Conservation (phyloP, 169 alveolate genomes). For the Plasmodium ovale region DNA sequence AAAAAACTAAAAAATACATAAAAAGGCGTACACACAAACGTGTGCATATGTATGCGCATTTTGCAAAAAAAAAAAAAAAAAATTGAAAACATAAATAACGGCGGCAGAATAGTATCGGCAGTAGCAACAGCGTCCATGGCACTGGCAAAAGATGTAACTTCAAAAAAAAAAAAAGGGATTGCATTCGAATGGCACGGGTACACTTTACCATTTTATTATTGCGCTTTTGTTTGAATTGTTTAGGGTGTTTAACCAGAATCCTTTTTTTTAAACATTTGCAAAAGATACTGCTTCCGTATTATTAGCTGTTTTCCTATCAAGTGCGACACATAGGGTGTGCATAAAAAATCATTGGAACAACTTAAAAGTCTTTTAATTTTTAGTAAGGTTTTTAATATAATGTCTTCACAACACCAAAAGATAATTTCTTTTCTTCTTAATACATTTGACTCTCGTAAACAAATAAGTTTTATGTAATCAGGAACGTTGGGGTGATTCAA, state of each 20-base stretch:
- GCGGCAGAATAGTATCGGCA: not conserved
- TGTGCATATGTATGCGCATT: not conserved
- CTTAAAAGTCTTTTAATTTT: constrained; percentile 52
- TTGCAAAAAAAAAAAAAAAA: constrained; percentile 8
- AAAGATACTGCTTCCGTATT: constrained; percentile 40
- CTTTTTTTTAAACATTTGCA: constrained; percentile 7
- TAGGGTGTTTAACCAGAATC: not conserved
- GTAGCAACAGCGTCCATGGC: too few relatives aligned
- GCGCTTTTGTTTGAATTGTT: too few relatives aligned
- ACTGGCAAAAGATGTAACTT: not conserved
- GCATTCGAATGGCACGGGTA: not conserved
- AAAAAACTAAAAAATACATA: constrained; percentile 2
- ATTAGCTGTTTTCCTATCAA: constrained; percentile 65
- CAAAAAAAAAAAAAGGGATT: not conserved
- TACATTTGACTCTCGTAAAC: constrained; percentile 57
- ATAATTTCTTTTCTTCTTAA: constrained; percentile 73
- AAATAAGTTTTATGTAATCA: constrained; percentile 53
- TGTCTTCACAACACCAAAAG: constrained; percentile 60
- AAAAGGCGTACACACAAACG: not conserved
- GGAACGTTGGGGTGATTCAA: constrained; percentile 66
- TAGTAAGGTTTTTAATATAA: constrained; percentile 23
- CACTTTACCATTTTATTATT: too few relatives aligned
- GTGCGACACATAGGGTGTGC: constrained; percentile 73
- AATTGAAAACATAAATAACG: not conserved
- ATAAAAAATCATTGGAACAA: constrained; percentile 69